Evolutionary conservation across 371 early-diverging fungal species (phyloP).

Genomic region (Mortierella sp.): DNA sequence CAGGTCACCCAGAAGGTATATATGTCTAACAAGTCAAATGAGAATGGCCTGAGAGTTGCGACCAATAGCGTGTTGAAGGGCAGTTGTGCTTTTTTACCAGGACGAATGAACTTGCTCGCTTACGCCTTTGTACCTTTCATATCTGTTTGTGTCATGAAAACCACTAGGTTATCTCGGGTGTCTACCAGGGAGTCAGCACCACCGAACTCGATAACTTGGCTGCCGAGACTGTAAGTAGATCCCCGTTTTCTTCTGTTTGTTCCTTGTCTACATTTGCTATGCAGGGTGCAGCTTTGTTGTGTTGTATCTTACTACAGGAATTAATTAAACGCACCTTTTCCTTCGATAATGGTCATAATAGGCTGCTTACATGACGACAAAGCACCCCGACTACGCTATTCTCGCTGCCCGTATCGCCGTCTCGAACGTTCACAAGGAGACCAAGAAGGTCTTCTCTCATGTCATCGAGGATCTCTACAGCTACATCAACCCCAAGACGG

Average conservation of each 20-base stretch:
- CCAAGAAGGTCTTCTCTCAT: conserved; percentile 92
- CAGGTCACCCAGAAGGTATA: conserved; percentile 92
- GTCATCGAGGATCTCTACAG: conserved; percentile 91
- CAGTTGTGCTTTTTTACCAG: background rate
- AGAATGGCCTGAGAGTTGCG: background rate
- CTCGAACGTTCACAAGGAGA: conserved; percentile 97
- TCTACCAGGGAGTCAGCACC: conserved; percentile 98
- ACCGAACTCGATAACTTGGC: conserved; percentile 98
- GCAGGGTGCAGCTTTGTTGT: conserved; percentile 14
- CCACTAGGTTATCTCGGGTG: conserved; percentile 89
- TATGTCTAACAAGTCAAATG: background rate
- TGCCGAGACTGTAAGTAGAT: conserved; percentile 87
- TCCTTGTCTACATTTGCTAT: background rate
- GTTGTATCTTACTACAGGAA: background rate
- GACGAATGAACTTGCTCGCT: background rate
- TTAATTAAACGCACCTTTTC: background rate
- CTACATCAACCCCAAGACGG: conserved; percentile 92
- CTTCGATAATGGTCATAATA: conserved; percentile 53
- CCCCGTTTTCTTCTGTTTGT: background rate
- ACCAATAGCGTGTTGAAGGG: background rate
- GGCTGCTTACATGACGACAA: conserved; percentile 96
- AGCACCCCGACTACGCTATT: conserved; percentile 98
- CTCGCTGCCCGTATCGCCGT: conserved; percentile 99
- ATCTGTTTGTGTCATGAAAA: background rate
- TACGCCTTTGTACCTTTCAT: background rate